Evolutionary conservation across 1,139 yeast species (phyloP).

Genomic region (Diutina ranongensis): DNA sequence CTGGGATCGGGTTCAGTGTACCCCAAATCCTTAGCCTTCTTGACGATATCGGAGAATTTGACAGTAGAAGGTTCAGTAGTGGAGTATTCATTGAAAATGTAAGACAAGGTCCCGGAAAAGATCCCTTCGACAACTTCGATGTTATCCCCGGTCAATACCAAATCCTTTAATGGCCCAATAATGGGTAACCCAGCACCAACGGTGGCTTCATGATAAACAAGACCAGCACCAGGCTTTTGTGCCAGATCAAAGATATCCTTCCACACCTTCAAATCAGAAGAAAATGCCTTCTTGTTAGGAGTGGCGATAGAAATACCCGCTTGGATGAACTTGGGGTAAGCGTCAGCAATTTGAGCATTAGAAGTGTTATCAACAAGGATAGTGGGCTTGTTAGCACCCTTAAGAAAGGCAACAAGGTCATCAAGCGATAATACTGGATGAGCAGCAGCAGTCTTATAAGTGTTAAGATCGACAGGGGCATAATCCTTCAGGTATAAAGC

Average conservation of each 20-base stretch:
- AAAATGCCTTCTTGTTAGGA: conserved; percentile 95
- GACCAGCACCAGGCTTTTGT: conserved; percentile 47
- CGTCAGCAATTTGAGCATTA: conserved; percentile 59
- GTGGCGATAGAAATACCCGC: conserved; percentile 90
- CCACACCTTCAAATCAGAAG: conserved; percentile 72
- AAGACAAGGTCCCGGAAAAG: conserved; percentile 92
- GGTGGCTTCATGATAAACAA: conserved; percentile 96
- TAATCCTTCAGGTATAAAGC: conserved; percentile 62
- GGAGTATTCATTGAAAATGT: conserved; percentile 88
- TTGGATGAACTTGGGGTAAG: conserved; percentile 62
- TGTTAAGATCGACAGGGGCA: conserved; percentile 51
- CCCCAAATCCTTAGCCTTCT: conserved; percentile 79
- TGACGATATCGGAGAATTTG: conserved; percentile 82
- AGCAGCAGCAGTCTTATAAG: conserved; percentile 45
- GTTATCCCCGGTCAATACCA: conserved; percentile 85
- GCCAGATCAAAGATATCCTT: conserved; percentile 51
- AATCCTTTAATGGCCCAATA: conserved; percentile 76
- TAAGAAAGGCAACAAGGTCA: conserved; percentile 51
- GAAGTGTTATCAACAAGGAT: conserved; percentile 92
- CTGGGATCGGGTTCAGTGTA: conserved; percentile 99
- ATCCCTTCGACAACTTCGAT: conserved; percentile 89
- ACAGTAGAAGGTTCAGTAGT: conserved; percentile 44
- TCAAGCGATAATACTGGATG: conserved; percentile 42
- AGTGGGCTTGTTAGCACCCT: conserved; percentile 59
- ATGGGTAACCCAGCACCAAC: conserved; percentile 98